Conservation (phyloP, 2,329 filamentous ascomycete genomes). For the Davidsoniella eucalypti region DNA sequence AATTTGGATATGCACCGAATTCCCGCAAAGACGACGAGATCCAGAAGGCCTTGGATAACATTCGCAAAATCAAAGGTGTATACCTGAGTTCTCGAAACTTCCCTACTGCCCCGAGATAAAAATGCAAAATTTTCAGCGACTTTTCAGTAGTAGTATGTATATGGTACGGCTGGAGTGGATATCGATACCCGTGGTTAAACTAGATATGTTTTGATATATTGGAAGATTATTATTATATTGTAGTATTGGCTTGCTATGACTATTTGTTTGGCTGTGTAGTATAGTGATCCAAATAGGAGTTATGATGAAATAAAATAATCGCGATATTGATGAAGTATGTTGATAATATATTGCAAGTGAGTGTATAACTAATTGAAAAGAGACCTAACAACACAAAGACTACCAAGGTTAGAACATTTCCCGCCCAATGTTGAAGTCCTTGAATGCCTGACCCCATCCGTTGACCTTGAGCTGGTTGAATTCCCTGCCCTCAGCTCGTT, state of each 20-base stretch:
- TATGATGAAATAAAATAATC: background rate
- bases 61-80: conserved; percentile 64
- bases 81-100: conserved; percentile 61
- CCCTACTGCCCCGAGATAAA: conserved; percentile 22
- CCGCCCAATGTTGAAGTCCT: background rate
- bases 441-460: background rate
- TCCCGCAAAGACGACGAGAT: conserved; percentile 44
- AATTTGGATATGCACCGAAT: conserved; percentile 6
- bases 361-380: too few species aligned
- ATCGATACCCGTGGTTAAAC: background rate
- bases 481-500: background rate
- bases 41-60: conserved; percentile 55
- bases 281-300: background rate
- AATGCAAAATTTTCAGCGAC: background rate
- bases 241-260: background rate
- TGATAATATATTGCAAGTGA: background rate
- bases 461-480: background rate
- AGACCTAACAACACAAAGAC: too few species aligned
- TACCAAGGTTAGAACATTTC: too few species aligned
- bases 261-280: background rate
- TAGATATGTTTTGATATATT: background rate
- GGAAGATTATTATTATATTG: background rate
- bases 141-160: background rate
- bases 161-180: background rate
- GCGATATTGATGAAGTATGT: background rate